Percentiles rank a stretch among this genome's conserved stretches.
Evolutionary conservation across 495 filamentous ascomycete species (phyloP).

Genomic region (Cercophora samala): DNA sequence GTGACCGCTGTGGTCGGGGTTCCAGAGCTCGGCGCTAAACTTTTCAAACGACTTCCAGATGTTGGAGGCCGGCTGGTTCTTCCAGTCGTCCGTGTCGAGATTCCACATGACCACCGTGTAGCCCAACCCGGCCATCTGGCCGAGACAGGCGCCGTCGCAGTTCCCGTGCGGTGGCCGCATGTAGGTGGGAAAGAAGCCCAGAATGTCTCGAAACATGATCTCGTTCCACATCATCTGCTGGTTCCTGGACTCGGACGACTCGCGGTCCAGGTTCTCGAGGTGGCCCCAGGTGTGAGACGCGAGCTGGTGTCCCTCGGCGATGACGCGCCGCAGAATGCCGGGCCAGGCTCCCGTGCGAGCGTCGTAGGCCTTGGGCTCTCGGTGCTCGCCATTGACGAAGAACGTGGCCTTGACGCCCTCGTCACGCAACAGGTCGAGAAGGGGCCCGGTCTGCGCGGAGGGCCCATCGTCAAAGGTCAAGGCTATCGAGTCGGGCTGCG

Average conservation of each 20-base stretch:
- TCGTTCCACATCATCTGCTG: conserved; percentile 30
- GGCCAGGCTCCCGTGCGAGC: background rate
- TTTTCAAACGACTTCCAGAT: background rate
- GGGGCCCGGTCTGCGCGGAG: background rate
- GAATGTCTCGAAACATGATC: conserved; percentile 21
- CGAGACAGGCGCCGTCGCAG: conserved; percentile 14
- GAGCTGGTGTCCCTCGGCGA: conserved; percentile 22
- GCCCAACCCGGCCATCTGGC: background rate
- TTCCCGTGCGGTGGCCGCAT: conserved; percentile 39
- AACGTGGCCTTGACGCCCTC: background rate
- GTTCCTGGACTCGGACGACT: conserved; percentile 3
- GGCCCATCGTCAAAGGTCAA: background rate
- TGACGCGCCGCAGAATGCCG: conserved; percentile 13
- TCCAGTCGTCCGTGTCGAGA: background rate
- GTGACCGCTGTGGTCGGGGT: background rate
- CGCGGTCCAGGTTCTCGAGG: conserved; percentile 25
- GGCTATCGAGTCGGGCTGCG: background rate
- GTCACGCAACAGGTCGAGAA: background rate
- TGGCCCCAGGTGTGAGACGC: conserved; percentile 32
- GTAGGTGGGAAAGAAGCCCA: conserved; percentile 36
- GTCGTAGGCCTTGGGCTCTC: too few relatives aligned
- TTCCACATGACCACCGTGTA: background rate
- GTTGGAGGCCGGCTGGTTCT: background rate
- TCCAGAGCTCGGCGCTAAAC: background rate
- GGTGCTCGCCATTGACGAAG: background rate